These are phyloP conservation scores for Dipteronia sinensis DNA, from an alignment of 345 rosid species.

Conservation along the genomic window DNA sequence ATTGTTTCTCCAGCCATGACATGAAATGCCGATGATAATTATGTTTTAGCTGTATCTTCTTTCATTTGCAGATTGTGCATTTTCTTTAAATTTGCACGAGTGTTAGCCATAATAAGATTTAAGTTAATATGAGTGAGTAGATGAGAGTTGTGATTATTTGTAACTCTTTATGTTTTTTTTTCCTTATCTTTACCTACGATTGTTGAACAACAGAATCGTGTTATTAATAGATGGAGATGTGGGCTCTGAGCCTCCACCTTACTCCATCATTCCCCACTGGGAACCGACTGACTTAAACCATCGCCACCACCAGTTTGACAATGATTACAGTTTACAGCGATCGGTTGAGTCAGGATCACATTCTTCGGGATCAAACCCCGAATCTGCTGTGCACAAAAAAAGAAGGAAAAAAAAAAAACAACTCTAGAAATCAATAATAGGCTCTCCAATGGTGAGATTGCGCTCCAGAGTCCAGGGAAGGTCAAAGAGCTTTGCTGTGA, in stretches of 20 bases:
- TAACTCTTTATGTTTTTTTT: not conserved
- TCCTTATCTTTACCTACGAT: not conserved
- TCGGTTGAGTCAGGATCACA: constrained; percentile 14
- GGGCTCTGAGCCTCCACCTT: constrained; percentile 19
- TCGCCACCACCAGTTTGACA: not conserved
- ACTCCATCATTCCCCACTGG: constrained; percentile 10
- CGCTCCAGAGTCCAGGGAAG: constrained; percentile 86
- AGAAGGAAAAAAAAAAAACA: too few relatives aligned
- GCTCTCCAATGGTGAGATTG: constrained; percentile 84
- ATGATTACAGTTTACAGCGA: not conserved
- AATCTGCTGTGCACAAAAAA: constrained; percentile 1
- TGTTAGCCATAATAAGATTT: not conserved
- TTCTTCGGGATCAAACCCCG: constrained; percentile 1
- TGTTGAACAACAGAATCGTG: constrained; percentile 7
- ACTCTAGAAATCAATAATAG: constrained; percentile 74
- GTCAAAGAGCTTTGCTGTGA: constrained; percentile 90
- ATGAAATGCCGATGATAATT: not conserved
- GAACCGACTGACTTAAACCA: not conserved
- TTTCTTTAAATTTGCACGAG: not conserved
- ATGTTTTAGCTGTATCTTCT: not conserved
- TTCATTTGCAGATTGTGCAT: not conserved
- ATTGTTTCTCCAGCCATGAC: not conserved
- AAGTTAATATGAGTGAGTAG: not conserved
- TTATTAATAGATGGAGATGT: constrained; percentile 19
- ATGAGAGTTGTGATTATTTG: not conserved